Base-by-base conservation (phyloP, 2,329 filamentous ascomycete species). In the Cryphonectria radicalis region DNA sequence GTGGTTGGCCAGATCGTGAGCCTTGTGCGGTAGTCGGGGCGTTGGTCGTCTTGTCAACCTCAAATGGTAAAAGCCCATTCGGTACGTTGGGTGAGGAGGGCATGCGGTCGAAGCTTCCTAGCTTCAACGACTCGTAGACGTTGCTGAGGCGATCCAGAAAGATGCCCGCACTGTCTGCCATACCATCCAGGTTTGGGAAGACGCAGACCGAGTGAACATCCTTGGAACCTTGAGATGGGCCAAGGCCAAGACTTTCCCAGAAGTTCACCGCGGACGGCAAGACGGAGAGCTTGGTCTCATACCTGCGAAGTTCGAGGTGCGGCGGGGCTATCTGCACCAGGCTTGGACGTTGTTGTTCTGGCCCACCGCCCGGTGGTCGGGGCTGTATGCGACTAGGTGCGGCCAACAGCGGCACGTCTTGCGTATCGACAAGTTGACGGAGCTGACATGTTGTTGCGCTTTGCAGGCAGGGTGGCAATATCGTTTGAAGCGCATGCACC, bases 181-280 rank as follows among this genome's bases (percentile, higher is more conserved):
- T 82, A 1, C 91, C 90, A 40, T 88, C 87, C 76, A 88, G 88
- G 66, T 87, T 84, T 0, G 93, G 93, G 74, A 91, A 92, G 1
- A 96, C 83, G 77, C 92, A 93, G 64, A 93, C 87, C 0, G 90
- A 87, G 50, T 87, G 85, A 42, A 96, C 82, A 73, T 95, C 89
- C 79, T 97, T 97, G 10, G 84, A 77, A 0, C 92, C 92, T 71
- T 89, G 89, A 11, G 89, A 88, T 4, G 93, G 93, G 1, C 89
- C 89, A 1, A 97, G 84, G 0, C 93, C 92, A 25, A 97, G 82
- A 63, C 91, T 90, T 77, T 96, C 93, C 94, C 93, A 97, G 77
- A 96, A 97, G 0, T 87, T 83, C 28, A 95, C 83, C 0, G 92
- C 91, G 0, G 93, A 88, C 1, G 93, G 92, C 32, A 95, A 83